These are phyloP conservation scores for Penicillium sp. DNA, from an alignment of 2,329 filamentous ascomycete species.

Conservation along the genomic window DNA sequence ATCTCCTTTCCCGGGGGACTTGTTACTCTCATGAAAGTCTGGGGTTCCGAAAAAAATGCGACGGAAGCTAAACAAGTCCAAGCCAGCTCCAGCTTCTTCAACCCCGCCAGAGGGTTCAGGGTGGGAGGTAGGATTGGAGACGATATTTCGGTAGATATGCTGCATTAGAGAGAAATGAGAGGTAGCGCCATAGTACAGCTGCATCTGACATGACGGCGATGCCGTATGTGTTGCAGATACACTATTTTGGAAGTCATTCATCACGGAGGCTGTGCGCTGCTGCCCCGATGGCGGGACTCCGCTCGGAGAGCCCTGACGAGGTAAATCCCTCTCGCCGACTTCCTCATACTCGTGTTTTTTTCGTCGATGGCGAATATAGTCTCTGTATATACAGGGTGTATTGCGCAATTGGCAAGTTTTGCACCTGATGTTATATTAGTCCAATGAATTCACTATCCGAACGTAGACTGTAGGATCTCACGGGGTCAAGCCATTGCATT, in stretches of 20 bases:
- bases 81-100: slow-evolving; percentile 39
- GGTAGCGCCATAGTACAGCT: slow-evolving; percentile 50
- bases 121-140: slow-evolving; percentile 22
- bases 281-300: slow-evolving; percentile 16
- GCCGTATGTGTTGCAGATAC: slow-evolving; percentile 51
- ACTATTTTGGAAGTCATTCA: slow-evolving; percentile 41
- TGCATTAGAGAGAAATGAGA: slow-evolving; percentile 50
- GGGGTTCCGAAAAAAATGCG: slow-evolving; percentile 45
- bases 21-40: slow-evolving; percentile 32
- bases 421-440: slow-evolving; percentile 21
- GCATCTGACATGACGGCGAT: slow-evolving; percentile 46
- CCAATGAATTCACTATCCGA: background rate
- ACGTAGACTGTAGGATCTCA: slow-evolving; percentile 19
- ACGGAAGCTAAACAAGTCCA: slow-evolving; percentile 42
- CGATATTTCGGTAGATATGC: slow-evolving; percentile 38
- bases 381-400: slow-evolving; percentile 39
- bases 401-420: slow-evolving; percentile 39
- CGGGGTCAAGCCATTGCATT: slow-evolving; percentile 42
- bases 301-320: slow-evolving; percentile 17
- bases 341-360: slow-evolving; percentile 31
- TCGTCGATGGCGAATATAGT: slow-evolving; percentile 38
- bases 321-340: slow-evolving; percentile 14
- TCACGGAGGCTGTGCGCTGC: slow-evolving; percentile 23
- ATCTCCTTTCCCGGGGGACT: slow-evolving; percentile 25
- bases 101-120: slow-evolving; percentile 32